These are phyloP conservation scores for Cicer arietinum DNA, from an alignment of 306 rosid genomes.

Conservation along the genomic window DNA sequence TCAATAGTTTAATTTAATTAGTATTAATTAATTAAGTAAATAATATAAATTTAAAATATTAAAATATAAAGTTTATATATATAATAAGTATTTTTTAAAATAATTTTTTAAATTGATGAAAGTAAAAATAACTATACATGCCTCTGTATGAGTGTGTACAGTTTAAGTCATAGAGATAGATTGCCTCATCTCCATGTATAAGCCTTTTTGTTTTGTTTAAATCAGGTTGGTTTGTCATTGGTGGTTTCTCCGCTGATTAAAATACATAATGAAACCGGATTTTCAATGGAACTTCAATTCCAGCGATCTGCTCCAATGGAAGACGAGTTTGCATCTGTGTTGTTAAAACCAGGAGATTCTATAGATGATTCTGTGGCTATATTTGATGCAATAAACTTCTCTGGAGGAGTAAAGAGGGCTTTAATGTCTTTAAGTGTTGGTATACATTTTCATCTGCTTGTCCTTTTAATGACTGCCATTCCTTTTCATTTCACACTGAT, in stretches of 20 bases:
- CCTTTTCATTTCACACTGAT: constrained; percentile 23
- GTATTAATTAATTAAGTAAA: constrained; percentile 3
- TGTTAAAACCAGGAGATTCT: constrained; percentile 75
- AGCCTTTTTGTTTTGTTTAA: constrained; percentile 1
- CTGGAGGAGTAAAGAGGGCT: constrained; percentile 88
- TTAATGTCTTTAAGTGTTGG: constrained; percentile 82
- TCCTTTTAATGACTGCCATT: constrained; percentile 30
- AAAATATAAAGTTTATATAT: not conserved
- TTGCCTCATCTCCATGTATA: constrained; percentile 24
- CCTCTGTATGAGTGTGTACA: not conserved
- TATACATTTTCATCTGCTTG: constrained; percentile 47
- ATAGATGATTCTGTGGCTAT: constrained; percentile 88
- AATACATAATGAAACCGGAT: constrained; percentile 81
- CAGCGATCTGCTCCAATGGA: constrained; percentile 65
- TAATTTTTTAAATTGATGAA: constrained; percentile 2
- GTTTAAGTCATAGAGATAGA: not conserved
- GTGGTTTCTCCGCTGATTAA: constrained; percentile 74
- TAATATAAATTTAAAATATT: not conserved
- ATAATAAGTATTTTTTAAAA: too few species aligned
- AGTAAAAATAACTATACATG: constrained; percentile 9
- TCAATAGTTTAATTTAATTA: not conserved
- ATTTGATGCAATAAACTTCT: constrained; percentile 75
- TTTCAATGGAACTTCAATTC: constrained; percentile 80
- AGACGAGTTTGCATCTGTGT: constrained; percentile 72
- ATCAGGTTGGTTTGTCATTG: constrained; percentile 73